phyloP scores from a whole-genome alignment of 305 asterid genomes.

The Euphrasia arctica region DNA sequence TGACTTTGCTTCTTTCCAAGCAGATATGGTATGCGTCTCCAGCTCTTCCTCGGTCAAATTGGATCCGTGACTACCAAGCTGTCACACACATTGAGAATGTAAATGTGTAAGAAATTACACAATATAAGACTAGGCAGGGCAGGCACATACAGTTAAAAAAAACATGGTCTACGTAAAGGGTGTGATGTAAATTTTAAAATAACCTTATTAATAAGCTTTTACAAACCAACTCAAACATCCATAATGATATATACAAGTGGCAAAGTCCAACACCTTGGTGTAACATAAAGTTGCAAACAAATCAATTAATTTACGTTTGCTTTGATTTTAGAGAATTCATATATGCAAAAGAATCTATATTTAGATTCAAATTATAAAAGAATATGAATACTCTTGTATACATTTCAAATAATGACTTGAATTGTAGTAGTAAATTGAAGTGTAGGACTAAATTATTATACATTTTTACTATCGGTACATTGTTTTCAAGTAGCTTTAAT shows the following conservation, averaged over 20 bases:
- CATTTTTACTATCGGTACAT: no score
- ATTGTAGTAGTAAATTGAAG: background rate
- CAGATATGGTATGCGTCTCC: constrained; percentile 87
- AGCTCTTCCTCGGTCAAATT: constrained; percentile 93
- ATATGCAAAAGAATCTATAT: no score
- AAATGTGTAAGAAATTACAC: constrained; percentile 1
- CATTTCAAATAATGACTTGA: no score
- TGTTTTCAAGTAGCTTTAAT: no score
- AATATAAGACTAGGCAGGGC: constrained; percentile 8
- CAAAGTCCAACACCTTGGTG: background rate
- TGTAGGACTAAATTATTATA: no score
- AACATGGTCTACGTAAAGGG: background rate
- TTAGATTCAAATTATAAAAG: no score
- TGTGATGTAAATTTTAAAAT: constrained; percentile 9
- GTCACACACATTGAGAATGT: constrained; percentile 34
- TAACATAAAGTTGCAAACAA: background rate
- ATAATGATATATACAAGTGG: constrained; percentile 4
- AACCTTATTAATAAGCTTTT: background rate
- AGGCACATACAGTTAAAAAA: constrained; percentile 13
- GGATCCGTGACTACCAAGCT: constrained; percentile 92
- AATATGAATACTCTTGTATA: no score
- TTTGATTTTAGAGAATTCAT: no score
- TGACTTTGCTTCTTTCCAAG: constrained; percentile 91
- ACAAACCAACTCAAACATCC: constrained; percentile 10
- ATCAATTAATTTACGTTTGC: no score